Base-by-base conservation (phyloP, 1,284 basidiomycete species). In the Xerocomus minutiporus region DNA sequence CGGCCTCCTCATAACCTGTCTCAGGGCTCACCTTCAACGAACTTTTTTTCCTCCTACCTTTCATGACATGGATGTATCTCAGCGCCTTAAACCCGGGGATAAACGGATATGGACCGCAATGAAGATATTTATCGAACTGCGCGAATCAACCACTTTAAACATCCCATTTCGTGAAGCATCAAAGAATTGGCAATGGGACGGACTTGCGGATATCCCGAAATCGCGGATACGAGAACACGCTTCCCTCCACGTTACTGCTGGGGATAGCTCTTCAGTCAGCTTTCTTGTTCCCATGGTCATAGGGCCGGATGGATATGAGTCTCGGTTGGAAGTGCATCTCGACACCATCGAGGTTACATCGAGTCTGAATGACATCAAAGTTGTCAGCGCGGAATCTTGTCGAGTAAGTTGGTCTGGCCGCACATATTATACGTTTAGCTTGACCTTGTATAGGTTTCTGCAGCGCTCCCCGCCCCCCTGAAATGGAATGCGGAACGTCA, bases 121-220 rank as follows among this genome's bases (percentile, higher is more conserved):
- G 68, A 84, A 86, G 56, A 70, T 96, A 4, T 88, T 91, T 58
- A 68, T 96, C 17, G 88, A 91, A 66, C 75, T 97, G 48, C 78
- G 83, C 8, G 87, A 88, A 47, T 80, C 85, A 26, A 89, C 89
- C 0, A 84, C 80, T 0, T 64, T 96, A 13, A 81, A 89, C 42
- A 76, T 96, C 15, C 93, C 94, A 0, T 94, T 94, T 46, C 81
- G 92, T 13, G 93, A 97, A 69, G 71, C 85, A 0, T 93, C 90
- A 0, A 93, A 93, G 85, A 84, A 93, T 64, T 93, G 91, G 90
- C 82, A 84, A 68, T 93, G 88, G 85, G 91, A 93, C 63, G 84
- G 81, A 28, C 59, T 73, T 41, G 68, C 68, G 5, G 71, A 79
- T 23, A 60, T 77, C n/a, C 75, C 76, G 17, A 73, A 77, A 48